Base-by-base conservation (phyloP, 805 yeast species). In the Ogataea paradorogensis region DNA sequence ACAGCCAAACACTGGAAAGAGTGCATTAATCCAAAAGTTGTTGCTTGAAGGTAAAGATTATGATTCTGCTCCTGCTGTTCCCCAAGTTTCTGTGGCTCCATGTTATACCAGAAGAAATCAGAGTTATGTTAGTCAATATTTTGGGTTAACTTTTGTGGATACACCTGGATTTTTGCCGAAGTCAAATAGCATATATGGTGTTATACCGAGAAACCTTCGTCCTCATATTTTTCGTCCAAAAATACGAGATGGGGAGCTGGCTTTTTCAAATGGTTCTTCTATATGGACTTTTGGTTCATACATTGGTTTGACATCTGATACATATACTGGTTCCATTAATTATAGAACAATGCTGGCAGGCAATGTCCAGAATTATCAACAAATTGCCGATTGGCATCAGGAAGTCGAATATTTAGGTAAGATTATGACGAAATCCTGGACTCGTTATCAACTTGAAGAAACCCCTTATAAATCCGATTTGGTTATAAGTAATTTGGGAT, bases 1-100 rank as follows among this genome's bases (percentile, higher is more conserved):
- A 2, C 59, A 57, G 30, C 32, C 56, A 2, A 59, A 61, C 33
- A 31, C 59, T 1, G 65, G 65, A 14, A 61, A 61, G 32, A 42
- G 63, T 9, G 31, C 46, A 4, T 33, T 61, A 11, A 40, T 50
- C 7, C 40, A 45, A 15, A 7, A 35, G 4, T 22, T 56, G 5
- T 30, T 42, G 20, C 15, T 30, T 25, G 33, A 30, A 32, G 18
- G 28, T 25, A 30, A 35, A 37, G 33, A 33, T 27, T 18, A 36
- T 41, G 11, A 40, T 2, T 27, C 39, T 2, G 32, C 36, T 9
- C 43, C 50, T 11, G 38, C 26, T 15, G 28, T 32, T 20, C 43
- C 44, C 18, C 33, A 29, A 9, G 37, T 38, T 2, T 51, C 57
- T 5, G 30, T 47, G 3, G 15, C 28, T 13, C 56, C 56, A 4